Conservation (phyloP, 2,329 filamentous ascomycete genomes). For the Pseudogymnoascus sp. region DNA sequence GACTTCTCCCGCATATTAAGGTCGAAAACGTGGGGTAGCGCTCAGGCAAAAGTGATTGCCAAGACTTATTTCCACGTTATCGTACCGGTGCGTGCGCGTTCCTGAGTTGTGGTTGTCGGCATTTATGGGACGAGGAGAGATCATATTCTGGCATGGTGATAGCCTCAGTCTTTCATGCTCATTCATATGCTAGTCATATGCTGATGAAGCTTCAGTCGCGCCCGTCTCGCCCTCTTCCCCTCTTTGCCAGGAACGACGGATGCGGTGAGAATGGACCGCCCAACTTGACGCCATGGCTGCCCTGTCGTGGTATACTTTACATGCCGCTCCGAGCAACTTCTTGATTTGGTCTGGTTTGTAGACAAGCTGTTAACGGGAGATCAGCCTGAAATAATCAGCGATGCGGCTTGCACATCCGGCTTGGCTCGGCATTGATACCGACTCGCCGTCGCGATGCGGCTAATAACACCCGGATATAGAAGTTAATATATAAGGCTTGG, state of each 20-base stretch:
- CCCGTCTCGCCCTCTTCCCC: neutral
- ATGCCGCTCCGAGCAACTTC: neutral
- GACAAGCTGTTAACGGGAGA: neutral
- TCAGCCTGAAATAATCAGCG: neutral
- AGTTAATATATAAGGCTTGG: neutral
- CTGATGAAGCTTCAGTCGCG: neutral
- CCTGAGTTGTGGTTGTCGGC: neutral
- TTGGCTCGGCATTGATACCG: neutral
- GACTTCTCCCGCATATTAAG: conserved; percentile 2
- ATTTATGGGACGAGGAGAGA: neutral
- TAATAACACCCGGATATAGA: neutral
- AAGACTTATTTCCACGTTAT: neutral
- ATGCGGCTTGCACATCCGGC: neutral
- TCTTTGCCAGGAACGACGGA: neutral
- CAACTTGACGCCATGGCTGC: neutral
- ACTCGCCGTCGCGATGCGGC: neutral
- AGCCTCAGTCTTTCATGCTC: neutral
- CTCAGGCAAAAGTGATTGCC: neutral
- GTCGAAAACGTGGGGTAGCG: neutral
- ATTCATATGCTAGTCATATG: neutral
- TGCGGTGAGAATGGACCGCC: neutral
- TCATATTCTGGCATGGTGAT: neutral
- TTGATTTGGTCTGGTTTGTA: neutral
- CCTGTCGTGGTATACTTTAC: neutral
- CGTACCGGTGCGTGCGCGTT: neutral